Percentiles rank a stretch among this genome's conserved stretches.
Conservation (phyloP, 1,139 yeast genomes). For the Diutina catenulata region DNA sequence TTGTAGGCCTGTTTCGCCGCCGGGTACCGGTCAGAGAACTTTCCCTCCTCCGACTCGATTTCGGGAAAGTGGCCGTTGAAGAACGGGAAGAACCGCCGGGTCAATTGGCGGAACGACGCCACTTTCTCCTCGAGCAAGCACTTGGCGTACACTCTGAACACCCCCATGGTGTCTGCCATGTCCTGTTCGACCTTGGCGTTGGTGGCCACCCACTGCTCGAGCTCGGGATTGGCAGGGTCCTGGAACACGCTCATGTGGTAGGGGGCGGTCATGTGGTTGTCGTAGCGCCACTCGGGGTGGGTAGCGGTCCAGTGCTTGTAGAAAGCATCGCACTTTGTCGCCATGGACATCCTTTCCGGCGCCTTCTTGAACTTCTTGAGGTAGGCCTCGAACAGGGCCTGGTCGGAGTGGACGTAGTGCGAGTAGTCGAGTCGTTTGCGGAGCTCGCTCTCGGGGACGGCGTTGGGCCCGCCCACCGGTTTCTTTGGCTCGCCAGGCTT, state of each 20-base stretch:
- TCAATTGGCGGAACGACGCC: background rate
- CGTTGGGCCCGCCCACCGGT: too few relatives aligned
- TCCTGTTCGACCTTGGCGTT: slow-evolving; percentile 12
- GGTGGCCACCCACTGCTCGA: slow-evolving; percentile 11
- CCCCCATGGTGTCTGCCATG: slow-evolving; percentile 27
- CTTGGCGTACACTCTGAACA: slow-evolving; percentile 24
- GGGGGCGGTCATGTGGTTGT: background rate
- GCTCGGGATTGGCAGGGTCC: background rate
- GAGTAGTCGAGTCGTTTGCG: background rate
- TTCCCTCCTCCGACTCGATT: slow-evolving; percentile 12
- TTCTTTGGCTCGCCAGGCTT: too few relatives aligned
- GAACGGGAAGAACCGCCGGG: slow-evolving; percentile 18
- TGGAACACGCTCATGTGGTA: background rate
- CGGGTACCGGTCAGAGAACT: slow-evolving; percentile 8
- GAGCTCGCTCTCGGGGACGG: too few relatives aligned
- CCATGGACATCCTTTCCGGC: background rate
- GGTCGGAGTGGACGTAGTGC: background rate
- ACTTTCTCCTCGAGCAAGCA: slow-evolving; percentile 18
- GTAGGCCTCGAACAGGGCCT: background rate
- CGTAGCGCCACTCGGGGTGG: background rate
- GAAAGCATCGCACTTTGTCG: background rate
- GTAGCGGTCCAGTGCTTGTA: background rate
- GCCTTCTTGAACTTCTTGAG: background rate
- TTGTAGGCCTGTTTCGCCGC: slow-evolving; percentile 10
- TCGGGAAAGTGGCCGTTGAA: slow-evolving; percentile 16